A percentile compares a stretch with the other conserved stretches of the same genome.
These are phyloP conservation scores for Alternaria incomplexa DNA, from an alignment of 2,329 filamentous ascomycete species.

Conservation along the genomic window DNA sequence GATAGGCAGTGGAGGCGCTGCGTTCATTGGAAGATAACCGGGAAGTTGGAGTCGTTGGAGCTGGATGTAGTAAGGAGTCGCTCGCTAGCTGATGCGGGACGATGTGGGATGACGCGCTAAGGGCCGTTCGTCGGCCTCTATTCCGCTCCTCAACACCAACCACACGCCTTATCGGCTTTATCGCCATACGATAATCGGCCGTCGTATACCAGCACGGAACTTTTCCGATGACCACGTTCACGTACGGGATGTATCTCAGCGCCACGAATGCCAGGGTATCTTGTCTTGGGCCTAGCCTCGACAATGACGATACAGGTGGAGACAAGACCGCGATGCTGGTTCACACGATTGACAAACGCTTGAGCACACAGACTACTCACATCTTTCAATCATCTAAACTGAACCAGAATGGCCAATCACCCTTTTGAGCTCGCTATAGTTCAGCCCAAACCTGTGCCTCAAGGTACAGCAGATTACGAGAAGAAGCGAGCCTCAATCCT, in stretches of 20 bases:
- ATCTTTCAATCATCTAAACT: background rate
- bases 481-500: conserved; percentile 19
- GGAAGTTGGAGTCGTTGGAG: background rate
- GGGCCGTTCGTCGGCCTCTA: background rate
- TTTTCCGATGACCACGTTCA: background rate
- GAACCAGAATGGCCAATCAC: conserved; percentile 3
- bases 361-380: background rate
- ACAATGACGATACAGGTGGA: background rate
- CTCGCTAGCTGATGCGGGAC: conserved; percentile 1
- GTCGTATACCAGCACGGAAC: background rate
- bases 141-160: conserved; percentile 9
- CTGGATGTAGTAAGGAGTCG: background rate
- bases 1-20: background rate
- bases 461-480: conserved; percentile 27
- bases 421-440: conserved; percentile 10
- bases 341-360: background rate
- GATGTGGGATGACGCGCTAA: background rate
- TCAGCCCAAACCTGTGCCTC: conserved; percentile 17
- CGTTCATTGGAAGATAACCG: conserved; percentile 1
- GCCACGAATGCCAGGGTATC: background rate
- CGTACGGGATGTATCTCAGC: background rate
- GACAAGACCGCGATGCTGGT: background rate
- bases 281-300: background rate
- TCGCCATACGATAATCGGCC: background rate
- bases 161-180: conserved; percentile 1